These are phyloP conservation scores for Sclerotinia subarctica DNA, from an alignment of 2,329 filamentous ascomycete genomes.

Conservation along the genomic window DNA sequence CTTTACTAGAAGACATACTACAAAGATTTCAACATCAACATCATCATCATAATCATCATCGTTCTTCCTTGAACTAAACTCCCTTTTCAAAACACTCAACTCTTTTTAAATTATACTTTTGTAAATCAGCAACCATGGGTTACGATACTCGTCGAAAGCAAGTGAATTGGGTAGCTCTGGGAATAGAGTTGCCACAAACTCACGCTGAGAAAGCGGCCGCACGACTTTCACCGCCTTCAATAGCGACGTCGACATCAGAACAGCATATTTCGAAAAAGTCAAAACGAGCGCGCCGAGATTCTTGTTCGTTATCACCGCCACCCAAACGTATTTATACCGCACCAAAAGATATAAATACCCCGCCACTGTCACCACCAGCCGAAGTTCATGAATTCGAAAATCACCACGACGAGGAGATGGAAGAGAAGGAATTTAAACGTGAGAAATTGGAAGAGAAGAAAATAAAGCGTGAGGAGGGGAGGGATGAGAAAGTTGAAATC, in stretches of 20 bases:
- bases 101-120: constrained; percentile 18
- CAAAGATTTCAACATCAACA: not conserved
- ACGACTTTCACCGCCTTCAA: constrained; percentile 39
- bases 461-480: constrained; percentile 25
- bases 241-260: constrained; percentile 27
- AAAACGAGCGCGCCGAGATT: constrained; percentile 70
- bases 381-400: constrained; percentile 33
- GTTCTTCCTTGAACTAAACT: not conserved
- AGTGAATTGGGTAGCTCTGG: constrained; percentile 85
- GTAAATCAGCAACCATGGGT: constrained; percentile 57
- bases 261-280: constrained; percentile 61
- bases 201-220: constrained; percentile 56
- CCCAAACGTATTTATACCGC: constrained; percentile 36
- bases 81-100: constrained; percentile 10
- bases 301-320: constrained; percentile 45
- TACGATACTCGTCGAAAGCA: constrained; percentile 98
- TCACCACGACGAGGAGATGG: not conserved
- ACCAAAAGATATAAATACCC: constrained; percentile 49
- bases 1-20: not conserved
- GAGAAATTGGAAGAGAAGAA: not conserved
- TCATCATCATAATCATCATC: not conserved
- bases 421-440: not conserved
- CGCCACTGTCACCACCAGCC: constrained; percentile 69
- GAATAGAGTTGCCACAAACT: constrained; percentile 78
- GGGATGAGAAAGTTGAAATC: constrained; percentile 31